Base-by-base conservation (phyloP, 495 filamentous ascomycete species). In the Penicillium simplicissimum region DNA sequence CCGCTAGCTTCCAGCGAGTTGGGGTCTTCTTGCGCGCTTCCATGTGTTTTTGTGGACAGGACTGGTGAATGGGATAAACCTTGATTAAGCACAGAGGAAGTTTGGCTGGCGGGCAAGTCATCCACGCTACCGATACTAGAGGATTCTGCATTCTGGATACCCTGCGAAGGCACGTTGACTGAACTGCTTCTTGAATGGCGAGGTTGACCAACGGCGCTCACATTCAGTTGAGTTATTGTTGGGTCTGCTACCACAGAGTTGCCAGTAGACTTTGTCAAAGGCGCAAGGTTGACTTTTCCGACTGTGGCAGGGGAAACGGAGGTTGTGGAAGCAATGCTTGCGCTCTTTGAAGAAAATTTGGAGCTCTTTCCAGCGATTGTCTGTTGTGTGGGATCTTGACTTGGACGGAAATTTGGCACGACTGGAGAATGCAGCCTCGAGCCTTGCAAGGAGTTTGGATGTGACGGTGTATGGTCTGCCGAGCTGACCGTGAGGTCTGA, bases 151-250 rank as follows among this genome's bases (percentile, higher is more conserved):
- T 63, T 66, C 17, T 74, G 70, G 25, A 69, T 25, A 13, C 65
- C 69, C 35, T 71, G 69, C 4, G 69, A 60, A 11, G 75, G 61
- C 15, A 63, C 56, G 58, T 73, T 79, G 40, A 69, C 37, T 19
- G 75, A 72, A 60, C 73, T 79, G 45, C 74, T 71, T 23, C 75
- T 67, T 5, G 72, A 70, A 23, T 61, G 71, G 19, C 74, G 77
- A 11, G 75, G 49, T 7, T 63, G 63, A 36, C 85, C 83, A 43
- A 85, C 72, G 19, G 80, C 85, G 63, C 76, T 86, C 25, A 84
- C 81, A 65, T 85, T 82, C 15, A 87, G 68, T 28, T 87, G 82
- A 11, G 81, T 85, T 38, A 88, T 68, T 8, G 77, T 68, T 17
- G 79, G 74, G 58, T 79, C 75, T 33, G 67, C 72, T 31, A 71